Evolutionary conservation across 345 rosid species (phyloP), one percentile per base, ranked within the genome.

Genomic region (Boechera divaricarpa): DNA sequence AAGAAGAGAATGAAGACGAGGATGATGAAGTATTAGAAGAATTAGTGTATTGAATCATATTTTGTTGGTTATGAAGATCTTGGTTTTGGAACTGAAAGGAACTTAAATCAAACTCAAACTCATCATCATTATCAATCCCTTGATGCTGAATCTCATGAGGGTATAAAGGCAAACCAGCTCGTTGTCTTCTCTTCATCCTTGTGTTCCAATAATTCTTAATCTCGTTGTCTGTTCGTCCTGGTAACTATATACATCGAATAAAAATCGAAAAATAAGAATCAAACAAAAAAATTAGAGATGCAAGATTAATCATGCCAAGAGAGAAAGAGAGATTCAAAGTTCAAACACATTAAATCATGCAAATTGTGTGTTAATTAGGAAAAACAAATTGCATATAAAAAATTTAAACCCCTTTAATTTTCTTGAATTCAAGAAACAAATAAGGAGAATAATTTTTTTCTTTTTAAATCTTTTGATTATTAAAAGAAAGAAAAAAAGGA

Each of bases 201-300:
- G 98, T 89, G 70, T 93, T 93, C 98, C 98, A 93, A 76, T 83
- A 93, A 75, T 93, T 93, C 64, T 93, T 93, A 64, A 93, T 93
- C 77, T 93, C 98, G 68, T 93, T 93, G 62, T 93, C 97, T 4
- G 98, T 93, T 72, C 98, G 55, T 1, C 98, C 98, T 0, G 97
- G 98, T 63, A 93, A 82, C 98, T 90, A 82, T 1, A 56, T 24
- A 72, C 9, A 71, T 28, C 7, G 3, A 41, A 32, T 12, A 0
- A 16, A 3, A 35, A 36, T 3, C 6, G 4, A 10, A 10, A 2
- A 11, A 33, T 4, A 21, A 21, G 39, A 2, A 54, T 48, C 18
- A 62, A 57, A 63, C 44, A 18, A 73, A 36, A 49, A 32, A 0
- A 35, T 10, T 36, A 64, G 63, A 58, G 41, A 59, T 47, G 70